phyloP scores from a whole-genome alignment of 306 rosid species.

The Phaseolus lunatus region DNA sequence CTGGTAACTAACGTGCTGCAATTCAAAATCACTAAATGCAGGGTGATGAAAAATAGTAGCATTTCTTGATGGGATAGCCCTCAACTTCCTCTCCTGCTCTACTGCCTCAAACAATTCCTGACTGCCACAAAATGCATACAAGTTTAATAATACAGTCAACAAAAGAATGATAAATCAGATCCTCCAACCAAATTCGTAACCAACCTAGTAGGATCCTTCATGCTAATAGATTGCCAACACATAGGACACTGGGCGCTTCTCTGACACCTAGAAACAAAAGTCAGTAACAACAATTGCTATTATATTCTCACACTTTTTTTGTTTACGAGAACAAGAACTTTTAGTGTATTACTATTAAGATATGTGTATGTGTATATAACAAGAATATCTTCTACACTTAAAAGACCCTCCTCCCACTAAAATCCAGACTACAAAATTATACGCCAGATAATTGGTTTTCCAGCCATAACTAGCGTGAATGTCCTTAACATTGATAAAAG shows the following conservation, averaged over 20 bases:
- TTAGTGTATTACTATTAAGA: slow-evolving; percentile 8
- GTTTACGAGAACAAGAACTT: not conserved
- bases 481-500: slow-evolving; percentile 30
- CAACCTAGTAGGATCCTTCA: slow-evolving; percentile 90
- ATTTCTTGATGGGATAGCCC: slow-evolving; percentile 67
- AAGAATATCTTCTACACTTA: slow-evolving; percentile 16
- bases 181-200: slow-evolving; percentile 20
- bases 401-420: slow-evolving; percentile 14
- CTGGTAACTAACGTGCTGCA: slow-evolving; percentile 69
- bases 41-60: slow-evolving; percentile 72
- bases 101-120: slow-evolving; percentile 87
- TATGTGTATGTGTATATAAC: not conserved
- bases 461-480: not conserved
- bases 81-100: slow-evolving; percentile 73
- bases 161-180: slow-evolving; percentile 10
- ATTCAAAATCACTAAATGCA: slow-evolving; percentile 66
- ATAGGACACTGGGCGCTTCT: slow-evolving; percentile 96
- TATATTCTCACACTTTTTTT: slow-evolving; percentile 15
- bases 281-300: slow-evolving; percentile 20
- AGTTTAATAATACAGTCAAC: slow-evolving; percentile 31
- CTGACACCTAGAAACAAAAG: slow-evolving; percentile 76
- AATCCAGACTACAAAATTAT: slow-evolving; percentile 7
- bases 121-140: slow-evolving; percentile 59
- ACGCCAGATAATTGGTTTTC: slow-evolving; percentile 24
- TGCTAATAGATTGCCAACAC: slow-evolving; percentile 88